Evolutionary conservation across 495 filamentous ascomycete genomes (phyloP), one percentile per base, ranked within the genome.

Genomic region (Penicillium argentinense): DNA sequence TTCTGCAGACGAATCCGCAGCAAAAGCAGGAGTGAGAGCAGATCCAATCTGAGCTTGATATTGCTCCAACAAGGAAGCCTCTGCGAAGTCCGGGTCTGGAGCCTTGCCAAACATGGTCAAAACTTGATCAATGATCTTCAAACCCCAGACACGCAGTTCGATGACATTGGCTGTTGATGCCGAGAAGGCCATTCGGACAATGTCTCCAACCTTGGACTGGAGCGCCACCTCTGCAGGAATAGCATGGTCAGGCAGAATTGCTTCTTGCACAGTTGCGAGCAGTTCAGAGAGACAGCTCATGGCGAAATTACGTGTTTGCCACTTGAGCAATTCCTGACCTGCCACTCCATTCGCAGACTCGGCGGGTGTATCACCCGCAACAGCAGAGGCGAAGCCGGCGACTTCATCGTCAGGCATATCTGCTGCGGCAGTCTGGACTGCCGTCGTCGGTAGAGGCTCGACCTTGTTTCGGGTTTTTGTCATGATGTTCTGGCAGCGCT

Each of bases 21-120:
- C 91, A 71, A 99, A 99, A 1, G 93, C 95, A 7, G 93, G 93
- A 4, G 93, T 97, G 28, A 99, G 78, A 0, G 93, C 93, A 1
- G 93, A 97, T 54, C 92, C 89, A 57, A 97, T 97, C 63, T 99
- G 93, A 12, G 93, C 93, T 64, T 99, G 93, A 57, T 97, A 99
- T 61, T 97, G 93, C 58, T 99, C 93, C 0, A 99, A 80, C 9
- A 99, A 75, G 60, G 93, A 89, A 8, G 89, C 93, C 64, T 99
- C 93, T 6, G 91, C 81, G 59, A 98, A 97, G 59, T 97, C 93
- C 0, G 95, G 93, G 68, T 98, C 93, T 2, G 95, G 89, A 6
- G 85, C 88, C 56, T 91, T 91, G 38, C 95, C 93, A 71, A 99
- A 99, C 75, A 97, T 90, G 72, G 86, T 93, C 16, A 98, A 76